Conservation (phyloP, 352 stramenopile genomes). For the Aphanomyces cochlioides region DNA sequence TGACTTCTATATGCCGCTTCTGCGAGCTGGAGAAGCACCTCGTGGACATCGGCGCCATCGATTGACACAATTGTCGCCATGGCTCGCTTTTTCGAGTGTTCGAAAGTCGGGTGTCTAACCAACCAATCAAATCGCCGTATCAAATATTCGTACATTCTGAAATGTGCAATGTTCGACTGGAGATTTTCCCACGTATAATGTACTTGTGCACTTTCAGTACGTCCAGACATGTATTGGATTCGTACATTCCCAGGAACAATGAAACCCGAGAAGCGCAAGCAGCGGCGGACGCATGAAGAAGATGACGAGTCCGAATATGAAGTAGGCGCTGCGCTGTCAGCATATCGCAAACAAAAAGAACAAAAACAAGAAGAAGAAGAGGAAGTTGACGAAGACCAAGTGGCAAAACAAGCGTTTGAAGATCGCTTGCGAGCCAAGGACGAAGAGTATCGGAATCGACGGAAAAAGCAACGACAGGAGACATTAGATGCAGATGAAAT, state of each 20-base stretch:
- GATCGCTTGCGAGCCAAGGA: conserved; percentile 72
- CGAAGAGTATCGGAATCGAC: conserved; percentile 64
- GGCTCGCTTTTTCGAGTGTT: background rate
- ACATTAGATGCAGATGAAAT: conserved; percentile 62
- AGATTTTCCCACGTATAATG: conserved; percentile 6
- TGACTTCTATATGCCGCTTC: too few relatives aligned
- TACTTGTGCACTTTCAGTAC: background rate
- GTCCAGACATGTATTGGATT: background rate
- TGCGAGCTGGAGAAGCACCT: too few relatives aligned
- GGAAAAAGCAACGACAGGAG: conserved; percentile 40
- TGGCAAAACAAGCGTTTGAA: conserved; percentile 77
- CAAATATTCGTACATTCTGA: background rate
- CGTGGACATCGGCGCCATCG: too few relatives aligned
- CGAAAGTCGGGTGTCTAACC: background rate
- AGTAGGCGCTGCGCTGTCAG: conserved; percentile 32
- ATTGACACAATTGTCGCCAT: too few relatives aligned
- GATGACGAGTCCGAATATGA: conserved; percentile 26
- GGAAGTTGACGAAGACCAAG: conserved; percentile 32
- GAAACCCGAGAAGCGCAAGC: conserved; percentile 23
- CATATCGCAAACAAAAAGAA: conserved; percentile 47
- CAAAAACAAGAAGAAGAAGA: conserved; percentile 34
- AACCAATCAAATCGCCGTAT: background rate
- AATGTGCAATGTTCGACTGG: background rate
- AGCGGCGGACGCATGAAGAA: conserved; percentile 30
- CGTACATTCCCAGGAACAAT: background rate